Evolutionary conservation across 331 rosid species (phyloP).

Genomic region (Malus hybrid): DNA sequence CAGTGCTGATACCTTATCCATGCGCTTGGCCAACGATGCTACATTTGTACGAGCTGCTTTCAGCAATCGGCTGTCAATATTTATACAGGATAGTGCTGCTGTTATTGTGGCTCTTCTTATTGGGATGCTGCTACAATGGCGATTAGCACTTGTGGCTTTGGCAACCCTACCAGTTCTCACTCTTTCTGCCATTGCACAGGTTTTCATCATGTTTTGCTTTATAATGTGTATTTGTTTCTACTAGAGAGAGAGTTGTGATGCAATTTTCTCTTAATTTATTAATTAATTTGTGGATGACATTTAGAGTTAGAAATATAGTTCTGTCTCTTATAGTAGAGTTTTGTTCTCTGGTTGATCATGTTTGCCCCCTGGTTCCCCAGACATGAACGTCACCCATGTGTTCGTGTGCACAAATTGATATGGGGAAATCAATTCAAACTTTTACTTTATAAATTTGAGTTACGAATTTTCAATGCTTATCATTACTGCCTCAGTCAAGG

Average conservation of each 20-base stretch:
- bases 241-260: background rate
- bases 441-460: background rate
- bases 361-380: background rate
- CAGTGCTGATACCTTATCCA: constrained; percentile 95
- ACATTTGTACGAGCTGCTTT: constrained; percentile 99
- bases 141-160: constrained; percentile 94
- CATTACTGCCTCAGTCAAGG: background rate
- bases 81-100: constrained; percentile 98
- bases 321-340: background rate
- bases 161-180: constrained; percentile 88
- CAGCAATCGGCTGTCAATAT: constrained; percentile 95
- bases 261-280: background rate
- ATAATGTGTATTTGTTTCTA: background rate
- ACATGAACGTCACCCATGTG: background rate
- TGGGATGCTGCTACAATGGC: constrained; percentile 87
- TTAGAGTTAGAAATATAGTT: background rate
- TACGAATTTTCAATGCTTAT: background rate
- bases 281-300: background rate
- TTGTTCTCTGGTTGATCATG: background rate
- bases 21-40: constrained; percentile 99
- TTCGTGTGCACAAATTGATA: background rate
- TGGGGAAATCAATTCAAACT: background rate
- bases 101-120: constrained; percentile 88
- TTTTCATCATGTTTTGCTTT: constrained; percentile 28
- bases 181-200: constrained; percentile 99